Percentiles rank a stretch among this genome's conserved stretches.
Conservation (phyloP, 2,329 filamentous ascomycete species). For the Botrytis cinerea region DNA sequence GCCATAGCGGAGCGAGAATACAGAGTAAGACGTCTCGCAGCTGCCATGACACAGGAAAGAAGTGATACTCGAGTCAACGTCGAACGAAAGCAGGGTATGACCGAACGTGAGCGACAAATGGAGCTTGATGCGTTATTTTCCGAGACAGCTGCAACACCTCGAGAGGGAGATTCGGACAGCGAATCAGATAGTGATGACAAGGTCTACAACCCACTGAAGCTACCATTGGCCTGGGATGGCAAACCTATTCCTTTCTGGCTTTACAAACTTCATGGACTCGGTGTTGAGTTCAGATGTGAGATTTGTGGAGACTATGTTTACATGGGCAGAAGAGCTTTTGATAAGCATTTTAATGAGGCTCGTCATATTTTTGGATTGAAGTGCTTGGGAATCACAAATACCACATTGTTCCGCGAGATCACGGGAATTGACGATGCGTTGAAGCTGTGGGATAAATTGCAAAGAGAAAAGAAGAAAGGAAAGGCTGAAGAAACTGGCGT, state of each 20-base stretch:
- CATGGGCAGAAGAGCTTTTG: constrained; percentile 92
- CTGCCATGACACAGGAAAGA: constrained; percentile 82
- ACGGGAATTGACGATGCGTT: constrained; percentile 87
- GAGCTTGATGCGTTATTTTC: constrained; percentile 86
- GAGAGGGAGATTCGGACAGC: constrained; percentile 56
- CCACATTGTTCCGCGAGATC: constrained; percentile 89
- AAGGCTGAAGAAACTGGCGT: constrained; percentile 77
- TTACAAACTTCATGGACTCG: constrained; percentile 93
- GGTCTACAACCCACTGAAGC: constrained; percentile 94
- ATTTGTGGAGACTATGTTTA: constrained; percentile 99
- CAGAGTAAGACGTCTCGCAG: constrained; percentile 75
- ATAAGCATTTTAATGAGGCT: constrained; percentile 97
- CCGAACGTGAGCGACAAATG: constrained; percentile 89
- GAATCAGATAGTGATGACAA: constrained; percentile 79
- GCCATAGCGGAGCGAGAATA: constrained; percentile 88
- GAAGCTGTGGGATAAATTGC: constrained; percentile 89
- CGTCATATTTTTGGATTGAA: constrained; percentile 92
- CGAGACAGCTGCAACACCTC: constrained; percentile 49
- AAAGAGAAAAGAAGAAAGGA: constrained; percentile 77
- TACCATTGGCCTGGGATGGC: constrained; percentile 95
- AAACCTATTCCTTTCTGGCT: constrained; percentile 99
- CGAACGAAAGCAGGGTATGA: constrained; percentile 96
- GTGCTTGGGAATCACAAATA: constrained; percentile 90
- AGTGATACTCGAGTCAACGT: constrained; percentile 91
- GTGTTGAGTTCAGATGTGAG: constrained; percentile 93